Evolutionary conservation across 441 rosid species (phyloP), one percentile per base, ranked within the genome.

Genomic region (Erodium texanum): DNA sequence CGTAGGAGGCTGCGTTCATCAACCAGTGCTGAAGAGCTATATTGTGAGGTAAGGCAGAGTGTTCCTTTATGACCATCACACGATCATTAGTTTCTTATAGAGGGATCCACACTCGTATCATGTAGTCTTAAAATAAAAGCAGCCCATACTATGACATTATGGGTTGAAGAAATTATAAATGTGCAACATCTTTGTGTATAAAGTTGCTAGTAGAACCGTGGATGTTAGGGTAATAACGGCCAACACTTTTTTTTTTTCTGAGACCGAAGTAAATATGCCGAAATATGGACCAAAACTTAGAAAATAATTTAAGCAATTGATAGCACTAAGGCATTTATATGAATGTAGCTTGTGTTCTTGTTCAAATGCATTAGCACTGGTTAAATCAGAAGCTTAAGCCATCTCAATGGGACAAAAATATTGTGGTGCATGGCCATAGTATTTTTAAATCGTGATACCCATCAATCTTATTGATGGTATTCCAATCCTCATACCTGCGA

Each of bases 11-110:
- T 70, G 14, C 24, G 71, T 62, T 61, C 86, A 68, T 81, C 89
- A 45, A 68, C 72, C 59, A 84, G 97, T 83, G 82, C 76, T 5
- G 89, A 87, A 73, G 90, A 84, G 68, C 82, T 90, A 63, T 93
- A 90, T 59, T 66, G 70, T 68, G 91, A 89, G 96, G 97, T 93
- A 78, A 11, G 62, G 7, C 64, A 66, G 36, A 54, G 68, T 41
- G 43, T 29, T 5, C 7, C 12, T n/a, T n/a, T n/a, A n/a, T n/a
- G n/a, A 45, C 16, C 19, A 22, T 52, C 29, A 20, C 29, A 27
- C 8, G 0, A 34, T 65, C 22, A 19, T 50, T 63, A n/a, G 52
- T 12, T 50, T 54, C 16, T 58, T 16, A 43, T 22, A 10, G 65
- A 66, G 52, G 32, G 20, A 7, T 36, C 56, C 43, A 3, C 62